phyloP scores from a whole-genome alignment of 169 alveolate genomes.

The Plasmodium coatneyi region DNA sequence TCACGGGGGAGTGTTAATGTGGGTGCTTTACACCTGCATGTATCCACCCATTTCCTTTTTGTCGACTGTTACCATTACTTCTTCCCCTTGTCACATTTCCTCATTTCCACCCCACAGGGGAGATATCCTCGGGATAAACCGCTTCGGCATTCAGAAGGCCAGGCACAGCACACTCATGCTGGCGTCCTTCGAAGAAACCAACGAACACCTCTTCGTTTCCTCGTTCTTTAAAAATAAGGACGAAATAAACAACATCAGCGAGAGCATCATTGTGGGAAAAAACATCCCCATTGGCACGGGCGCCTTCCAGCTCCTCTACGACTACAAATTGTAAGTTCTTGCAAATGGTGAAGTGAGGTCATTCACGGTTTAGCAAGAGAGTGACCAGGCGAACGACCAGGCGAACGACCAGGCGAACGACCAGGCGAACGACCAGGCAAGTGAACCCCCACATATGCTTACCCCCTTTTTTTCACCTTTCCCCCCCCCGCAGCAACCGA shows the following conservation, averaged over 20 bases:
- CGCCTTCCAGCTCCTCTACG: slow-evolving; percentile 82
- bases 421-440: not conserved
- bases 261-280: slow-evolving; percentile 97
- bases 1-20: not conserved
- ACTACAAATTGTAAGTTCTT: slow-evolving; percentile 44
- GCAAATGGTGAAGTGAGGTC: not conserved
- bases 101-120: slow-evolving; percentile 81
- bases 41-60: not conserved
- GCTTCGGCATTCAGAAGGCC: slow-evolving; percentile 98
- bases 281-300: slow-evolving; percentile 97
- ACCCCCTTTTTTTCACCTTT: not conserved
- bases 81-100: not conserved
- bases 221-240: slow-evolving; percentile 94
- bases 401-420: too few relatives aligned
- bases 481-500: slow-evolving; percentile 5
- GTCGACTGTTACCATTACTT: not conserved
- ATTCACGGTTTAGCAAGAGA: not conserved
- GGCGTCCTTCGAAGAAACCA: slow-evolving; percentile 99
- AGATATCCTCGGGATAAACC: slow-evolving; percentile 95
- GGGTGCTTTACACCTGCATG: not conserved
- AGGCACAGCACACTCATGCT: slow-evolving; percentile 97
- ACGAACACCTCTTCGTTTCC: slow-evolving; percentile 97
- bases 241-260: slow-evolving; percentile 95
- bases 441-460: not conserved
- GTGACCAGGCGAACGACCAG: not conserved